Evolutionary conservation across 441 rosid species (phyloP).

Genomic region (Biscutella laevigata): DNA sequence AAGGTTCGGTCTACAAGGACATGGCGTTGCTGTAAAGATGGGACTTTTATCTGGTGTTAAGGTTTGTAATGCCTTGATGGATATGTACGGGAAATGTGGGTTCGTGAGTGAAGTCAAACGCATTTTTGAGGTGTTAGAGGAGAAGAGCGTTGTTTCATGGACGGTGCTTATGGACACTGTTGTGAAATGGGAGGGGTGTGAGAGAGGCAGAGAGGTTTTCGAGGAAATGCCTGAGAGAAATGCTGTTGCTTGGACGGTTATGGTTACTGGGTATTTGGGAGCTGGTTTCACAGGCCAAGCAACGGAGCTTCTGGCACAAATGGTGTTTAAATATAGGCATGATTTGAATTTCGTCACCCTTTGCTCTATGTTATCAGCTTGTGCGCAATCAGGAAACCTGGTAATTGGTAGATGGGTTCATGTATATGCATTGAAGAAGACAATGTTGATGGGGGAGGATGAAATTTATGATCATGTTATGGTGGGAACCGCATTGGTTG

Average conservation of each 20-base stretch:
- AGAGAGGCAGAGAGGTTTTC: constrained; percentile 48
- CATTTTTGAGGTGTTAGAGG: constrained; percentile 42
- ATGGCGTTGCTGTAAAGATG: constrained; percentile 45
- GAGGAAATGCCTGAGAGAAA: constrained; percentile 65
- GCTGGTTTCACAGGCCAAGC: constrained; percentile 45
- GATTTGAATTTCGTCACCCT: constrained; percentile 44
- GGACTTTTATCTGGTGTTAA: constrained; percentile 37
- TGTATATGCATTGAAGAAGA: constrained; percentile 48
- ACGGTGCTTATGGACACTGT: constrained; percentile 51
- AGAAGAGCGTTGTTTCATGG: constrained; percentile 65
- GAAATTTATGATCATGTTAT: constrained; percentile 29
- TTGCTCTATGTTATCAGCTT: constrained; percentile 60
- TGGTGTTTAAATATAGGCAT: constrained; percentile 33
- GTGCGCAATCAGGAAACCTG: constrained; percentile 60
- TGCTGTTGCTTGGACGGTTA: constrained; percentile 63
- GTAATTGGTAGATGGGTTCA: constrained; percentile 67
- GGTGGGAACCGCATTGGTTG: constrained; percentile 68
- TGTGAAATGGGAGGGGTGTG: constrained; percentile 56
- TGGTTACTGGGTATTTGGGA: constrained; percentile 59
- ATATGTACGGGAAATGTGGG: constrained; percentile 65
- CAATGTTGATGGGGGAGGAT: constrained; percentile 30
- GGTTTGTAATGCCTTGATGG: constrained; percentile 59
- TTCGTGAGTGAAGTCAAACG: constrained; percentile 34
- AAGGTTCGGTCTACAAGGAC: constrained; percentile 47
- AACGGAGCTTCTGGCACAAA: constrained; percentile 36